Evolutionary conservation across 2,329 filamentous ascomycete genomes (phyloP).

Genomic region (Clathrospora elynae): DNA sequence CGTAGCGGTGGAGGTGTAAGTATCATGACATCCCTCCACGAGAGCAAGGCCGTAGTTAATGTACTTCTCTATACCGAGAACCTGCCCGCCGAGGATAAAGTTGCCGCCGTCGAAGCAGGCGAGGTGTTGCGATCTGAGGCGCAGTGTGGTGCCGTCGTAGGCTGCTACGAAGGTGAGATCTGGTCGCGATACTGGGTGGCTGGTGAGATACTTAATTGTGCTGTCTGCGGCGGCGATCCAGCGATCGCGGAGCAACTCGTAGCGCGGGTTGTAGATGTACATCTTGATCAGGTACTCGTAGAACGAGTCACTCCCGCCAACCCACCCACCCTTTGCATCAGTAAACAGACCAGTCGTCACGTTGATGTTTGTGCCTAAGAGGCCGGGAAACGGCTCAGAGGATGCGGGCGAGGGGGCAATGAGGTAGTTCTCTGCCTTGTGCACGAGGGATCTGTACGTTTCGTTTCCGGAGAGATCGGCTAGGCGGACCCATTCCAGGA

Average conservation of each 20-base stretch:
- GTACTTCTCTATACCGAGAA: conserved; percentile 69
- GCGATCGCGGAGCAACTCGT: conserved; percentile 67
- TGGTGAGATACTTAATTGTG: conserved; percentile 71
- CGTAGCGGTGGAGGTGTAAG: conserved; percentile 70
- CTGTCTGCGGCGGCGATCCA: conserved; percentile 79
- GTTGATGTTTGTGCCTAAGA: conserved; percentile 71
- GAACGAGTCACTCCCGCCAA: conserved; percentile 76
- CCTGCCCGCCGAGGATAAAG: conserved; percentile 79
- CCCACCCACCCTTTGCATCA: conserved; percentile 74
- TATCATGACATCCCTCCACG: conserved; percentile 73
- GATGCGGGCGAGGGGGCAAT: conserved; percentile 66
- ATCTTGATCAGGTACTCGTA: conserved; percentile 94
- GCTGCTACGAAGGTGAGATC: conserved; percentile 74
- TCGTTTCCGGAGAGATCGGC: conserved; percentile 73
- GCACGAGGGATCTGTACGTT: conserved; percentile 68
- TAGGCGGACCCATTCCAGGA: conserved; percentile 83
- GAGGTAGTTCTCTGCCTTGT: conserved; percentile 72
- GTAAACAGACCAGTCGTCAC: conserved; percentile 69
- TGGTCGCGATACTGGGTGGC: conserved; percentile 67
- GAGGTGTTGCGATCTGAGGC: conserved; percentile 56
- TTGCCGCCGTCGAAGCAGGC: conserved; percentile 85
- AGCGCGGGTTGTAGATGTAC: conserved; percentile 77
- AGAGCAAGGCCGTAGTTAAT: conserved; percentile 75
- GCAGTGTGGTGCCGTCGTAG: conserved; percentile 56
- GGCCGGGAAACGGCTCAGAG: conserved; percentile 75